Conservation (phyloP, 208 protist genomes). For the Trypanosoma cruzi region DNA sequence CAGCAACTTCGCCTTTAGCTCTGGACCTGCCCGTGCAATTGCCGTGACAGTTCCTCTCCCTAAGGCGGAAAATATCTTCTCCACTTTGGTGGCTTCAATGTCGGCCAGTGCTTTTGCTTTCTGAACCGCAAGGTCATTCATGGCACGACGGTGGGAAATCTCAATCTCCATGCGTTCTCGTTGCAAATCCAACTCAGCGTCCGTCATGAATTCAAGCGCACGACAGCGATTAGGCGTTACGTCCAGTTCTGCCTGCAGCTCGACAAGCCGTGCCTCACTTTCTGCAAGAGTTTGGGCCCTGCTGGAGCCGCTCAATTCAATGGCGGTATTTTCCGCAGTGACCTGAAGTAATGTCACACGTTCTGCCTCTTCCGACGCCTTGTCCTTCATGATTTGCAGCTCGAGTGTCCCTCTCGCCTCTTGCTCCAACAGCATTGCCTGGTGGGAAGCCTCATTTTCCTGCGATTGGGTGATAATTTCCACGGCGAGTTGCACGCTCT, state of each 20-base stretch:
- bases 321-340: constrained; percentile 57
- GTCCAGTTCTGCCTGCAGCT: constrained; percentile 57
- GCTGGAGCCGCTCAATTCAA: constrained; percentile 74
- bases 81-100: constrained; percentile 76
- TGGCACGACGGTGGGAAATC: constrained; percentile 57
- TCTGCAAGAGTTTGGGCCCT: constrained; percentile 75
- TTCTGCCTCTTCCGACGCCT: constrained; percentile 54
- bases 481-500: constrained; percentile 93
- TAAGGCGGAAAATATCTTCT: constrained; percentile 81
- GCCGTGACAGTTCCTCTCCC: constrained; percentile 84
- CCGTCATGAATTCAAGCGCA: constrained; percentile 44
- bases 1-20: constrained; percentile 79
- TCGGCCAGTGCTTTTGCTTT: constrained; percentile 56
- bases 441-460: constrained; percentile 85
- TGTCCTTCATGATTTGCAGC: constrained; percentile 78
- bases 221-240: constrained; percentile 48
- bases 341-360: constrained; percentile 67
- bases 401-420: constrained; percentile 67
- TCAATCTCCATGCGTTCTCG: constrained; percentile 60
- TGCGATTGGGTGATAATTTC: constrained; percentile 92
- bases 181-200: constrained; percentile 63
- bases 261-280: constrained; percentile 63
- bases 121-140: constrained; percentile 79
- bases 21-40: constrained; percentile 91
- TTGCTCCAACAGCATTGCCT: constrained; percentile 79